A percentile compares a stretch with the other conserved stretches of the same genome.
These are phyloP conservation scores for Plantago elongata DNA, from an alignment of 257 asterid genomes.

Conservation along the genomic window DNA sequence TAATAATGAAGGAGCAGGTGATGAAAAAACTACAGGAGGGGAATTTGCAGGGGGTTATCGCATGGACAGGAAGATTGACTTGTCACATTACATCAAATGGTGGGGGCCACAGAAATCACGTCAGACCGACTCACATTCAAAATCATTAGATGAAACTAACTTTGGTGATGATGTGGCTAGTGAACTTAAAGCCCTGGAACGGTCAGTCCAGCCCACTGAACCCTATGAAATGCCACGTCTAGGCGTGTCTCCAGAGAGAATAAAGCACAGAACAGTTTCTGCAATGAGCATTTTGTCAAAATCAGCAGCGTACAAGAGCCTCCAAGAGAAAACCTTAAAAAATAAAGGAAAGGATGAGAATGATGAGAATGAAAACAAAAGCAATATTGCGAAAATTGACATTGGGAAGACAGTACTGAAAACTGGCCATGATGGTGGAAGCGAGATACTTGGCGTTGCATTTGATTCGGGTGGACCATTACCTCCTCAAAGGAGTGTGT, in stretches of 20 bases:
- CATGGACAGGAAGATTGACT: constrained; percentile 76
- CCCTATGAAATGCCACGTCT: constrained; percentile 92
- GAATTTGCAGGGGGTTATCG: constrained; percentile 61
- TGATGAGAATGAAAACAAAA: constrained; percentile 76
- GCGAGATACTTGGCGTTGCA: constrained; percentile 51
- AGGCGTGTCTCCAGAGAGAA: constrained; percentile 60
- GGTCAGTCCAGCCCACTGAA: constrained; percentile 58
- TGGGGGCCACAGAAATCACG: constrained; percentile 72
- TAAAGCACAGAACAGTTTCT: constrained; percentile 52
- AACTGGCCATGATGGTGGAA: constrained; percentile 50
- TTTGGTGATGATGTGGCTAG: constrained; percentile 59
- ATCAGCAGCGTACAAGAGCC: constrained; percentile 78
- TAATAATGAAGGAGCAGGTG: constrained; percentile 44
- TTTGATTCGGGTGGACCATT: constrained; percentile 59
- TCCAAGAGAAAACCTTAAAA: constrained; percentile 63
- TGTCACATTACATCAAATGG: constrained; percentile 91
- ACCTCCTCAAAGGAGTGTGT: constrained; percentile 49
- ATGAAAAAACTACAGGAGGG: constrained; percentile 52
- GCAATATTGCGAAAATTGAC: constrained; percentile 38
- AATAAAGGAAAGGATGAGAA: constrained; percentile 59
- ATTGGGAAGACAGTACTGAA: constrained; percentile 59
- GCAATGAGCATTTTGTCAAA: constrained; percentile 73
- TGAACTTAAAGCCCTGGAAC: constrained; percentile 65
- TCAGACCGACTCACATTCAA: constrained; percentile 52
- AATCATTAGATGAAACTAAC: constrained; percentile 59